Percentiles rank a stretch among this genome's conserved stretches.
phyloP scores from a whole-genome alignment of 208 protist species.

The Trypanosomatidae sp. region DNA sequence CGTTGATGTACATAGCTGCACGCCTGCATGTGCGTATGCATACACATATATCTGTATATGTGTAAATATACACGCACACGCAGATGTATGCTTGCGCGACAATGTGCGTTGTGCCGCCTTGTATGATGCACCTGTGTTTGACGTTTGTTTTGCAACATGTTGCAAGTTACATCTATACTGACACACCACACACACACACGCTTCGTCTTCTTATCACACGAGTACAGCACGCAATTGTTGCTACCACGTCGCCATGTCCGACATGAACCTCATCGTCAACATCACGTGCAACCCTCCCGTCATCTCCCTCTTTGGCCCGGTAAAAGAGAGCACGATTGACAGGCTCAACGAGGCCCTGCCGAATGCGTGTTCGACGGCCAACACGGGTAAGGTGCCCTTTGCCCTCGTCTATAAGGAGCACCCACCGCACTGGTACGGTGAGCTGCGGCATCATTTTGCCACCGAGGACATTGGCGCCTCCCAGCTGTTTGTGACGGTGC shows the following conservation, averaged over 20 bases:
- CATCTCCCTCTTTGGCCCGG: slow-evolving; percentile 72
- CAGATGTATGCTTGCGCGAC: no score
- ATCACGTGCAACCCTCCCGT: slow-evolving; percentile 85
- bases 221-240: not conserved
- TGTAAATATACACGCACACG: no score
- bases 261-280: slow-evolving; percentile 85
- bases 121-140: not conserved
- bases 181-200: not conserved
- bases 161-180: not conserved
- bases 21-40: no score
- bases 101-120: no score
- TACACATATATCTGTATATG: no score
- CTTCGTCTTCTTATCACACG: not conserved
- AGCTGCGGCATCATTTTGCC: slow-evolving; percentile 73
- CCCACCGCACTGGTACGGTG: slow-evolving; percentile 78
- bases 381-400: slow-evolving; percentile 68
- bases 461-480: slow-evolving; percentile 83
- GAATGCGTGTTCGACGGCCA: slow-evolving; percentile 70
- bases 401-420: slow-evolving; percentile 55
- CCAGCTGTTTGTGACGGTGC: slow-evolving; percentile 58
- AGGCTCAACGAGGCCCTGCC: slow-evolving; percentile 74
- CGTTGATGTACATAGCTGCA: no score
- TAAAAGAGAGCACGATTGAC: slow-evolving; percentile 86
- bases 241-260: slow-evolving; percentile 16
- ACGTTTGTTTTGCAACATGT: not conserved